Evolutionary conservation across 2,329 filamentous ascomycete species (phyloP).

Genomic region (Fusarium austroafricanum): DNA sequence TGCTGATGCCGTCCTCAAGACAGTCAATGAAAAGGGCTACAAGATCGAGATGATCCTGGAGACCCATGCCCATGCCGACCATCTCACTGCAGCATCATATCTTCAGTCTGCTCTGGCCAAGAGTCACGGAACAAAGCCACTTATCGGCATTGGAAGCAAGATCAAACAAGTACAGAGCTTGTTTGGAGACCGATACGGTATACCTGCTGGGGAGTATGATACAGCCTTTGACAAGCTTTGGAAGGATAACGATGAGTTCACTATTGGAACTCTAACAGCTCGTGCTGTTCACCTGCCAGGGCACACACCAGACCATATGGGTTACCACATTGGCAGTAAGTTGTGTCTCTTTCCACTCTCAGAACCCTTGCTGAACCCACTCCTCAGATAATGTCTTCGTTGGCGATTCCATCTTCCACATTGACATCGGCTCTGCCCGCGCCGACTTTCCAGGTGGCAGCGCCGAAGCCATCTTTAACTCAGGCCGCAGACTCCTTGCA

Average conservation of each 20-base stretch:
- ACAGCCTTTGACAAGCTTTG: slow-evolving; percentile 65
- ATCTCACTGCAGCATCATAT: slow-evolving; percentile 69
- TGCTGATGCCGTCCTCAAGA: slow-evolving; percentile 63
- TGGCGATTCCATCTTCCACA: slow-evolving; percentile 65
- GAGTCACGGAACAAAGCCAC: slow-evolving; percentile 51
- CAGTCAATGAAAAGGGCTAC: slow-evolving; percentile 60
- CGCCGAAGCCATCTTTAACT: slow-evolving; percentile 57
- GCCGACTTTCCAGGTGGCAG: slow-evolving; percentile 67
- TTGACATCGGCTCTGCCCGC: slow-evolving; percentile 63
- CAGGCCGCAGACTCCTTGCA: slow-evolving; percentile 55
- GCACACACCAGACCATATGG: slow-evolving; percentile 70
- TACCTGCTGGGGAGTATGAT: slow-evolving; percentile 56
- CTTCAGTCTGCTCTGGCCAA: slow-evolving; percentile 59
- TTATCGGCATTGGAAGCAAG: slow-evolving; percentile 66
- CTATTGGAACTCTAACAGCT: slow-evolving; percentile 59
- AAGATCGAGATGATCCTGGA: slow-evolving; percentile 66
- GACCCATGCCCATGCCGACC: slow-evolving; percentile 71
- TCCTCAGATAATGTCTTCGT: slow-evolving; percentile 59
- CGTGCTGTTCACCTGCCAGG: slow-evolving; percentile 67
- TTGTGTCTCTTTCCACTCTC: accelerated
- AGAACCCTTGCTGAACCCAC: accelerated
- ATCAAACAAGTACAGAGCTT: slow-evolving; percentile 63
- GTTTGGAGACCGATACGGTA: slow-evolving; percentile 62
- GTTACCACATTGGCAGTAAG: slow-evolving; percentile 65
- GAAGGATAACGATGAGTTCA: slow-evolving; percentile 64